Percentiles rank a stretch among this genome's conserved stretches.
Evolutionary conservation across 441 rosid genomes (phyloP).

Genomic region (Gossypium trilobum): DNA sequence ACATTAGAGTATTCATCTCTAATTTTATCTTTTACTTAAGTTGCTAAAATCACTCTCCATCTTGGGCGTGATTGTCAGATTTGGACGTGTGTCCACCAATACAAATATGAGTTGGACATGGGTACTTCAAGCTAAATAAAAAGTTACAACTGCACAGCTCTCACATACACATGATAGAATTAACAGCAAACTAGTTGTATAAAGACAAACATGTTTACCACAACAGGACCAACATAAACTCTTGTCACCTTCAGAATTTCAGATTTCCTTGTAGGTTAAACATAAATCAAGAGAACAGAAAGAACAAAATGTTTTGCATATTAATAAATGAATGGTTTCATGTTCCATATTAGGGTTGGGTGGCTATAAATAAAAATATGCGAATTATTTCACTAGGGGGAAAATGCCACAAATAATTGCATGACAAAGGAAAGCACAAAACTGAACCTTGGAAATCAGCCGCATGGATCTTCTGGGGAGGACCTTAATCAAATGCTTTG

Average conservation of each 20-base stretch:
- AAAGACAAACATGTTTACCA: neutral
- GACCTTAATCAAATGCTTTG: slow-evolving; percentile 24
- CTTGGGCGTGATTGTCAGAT: neutral
- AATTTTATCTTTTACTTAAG: neutral
- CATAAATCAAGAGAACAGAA: neutral
- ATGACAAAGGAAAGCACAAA: slow-evolving; percentile 14
- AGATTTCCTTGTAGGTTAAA: neutral
- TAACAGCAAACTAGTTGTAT: neutral
- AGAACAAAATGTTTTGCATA: neutral
- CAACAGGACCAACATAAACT: neutral
- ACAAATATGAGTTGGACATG: neutral
- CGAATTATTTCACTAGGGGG: too few relatives aligned
- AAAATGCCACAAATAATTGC: neutral
- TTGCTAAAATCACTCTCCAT: neutral
- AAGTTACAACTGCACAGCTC: neutral
- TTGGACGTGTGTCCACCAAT: too few relatives aligned
- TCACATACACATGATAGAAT: neutral
- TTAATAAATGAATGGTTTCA: neutral
- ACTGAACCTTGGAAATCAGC: slow-evolving; percentile 46
- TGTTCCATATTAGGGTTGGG: neutral
- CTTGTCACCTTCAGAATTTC: neutral
- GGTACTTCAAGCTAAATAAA: neutral
- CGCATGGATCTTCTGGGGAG: slow-evolving; percentile 49
- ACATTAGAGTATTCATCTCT: too few relatives aligned
- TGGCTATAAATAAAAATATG: too few relatives aligned